These are phyloP conservation scores for Meira miltonrushii DNA, from an alignment of 1,284 basidiomycete genomes.

Conservation along the genomic window DNA sequence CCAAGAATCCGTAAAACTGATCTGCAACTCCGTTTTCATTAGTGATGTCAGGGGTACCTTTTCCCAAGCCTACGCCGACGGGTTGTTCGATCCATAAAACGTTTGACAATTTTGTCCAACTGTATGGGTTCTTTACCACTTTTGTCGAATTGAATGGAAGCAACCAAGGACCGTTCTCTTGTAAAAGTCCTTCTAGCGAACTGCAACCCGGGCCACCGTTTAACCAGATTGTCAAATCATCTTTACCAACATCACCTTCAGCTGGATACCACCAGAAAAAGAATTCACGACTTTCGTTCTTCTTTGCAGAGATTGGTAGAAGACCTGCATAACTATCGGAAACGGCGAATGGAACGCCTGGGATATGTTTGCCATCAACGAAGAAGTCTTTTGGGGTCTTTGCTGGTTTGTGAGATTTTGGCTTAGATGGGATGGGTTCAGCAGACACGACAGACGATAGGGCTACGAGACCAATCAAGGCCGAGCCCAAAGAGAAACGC, in stretches of 20 bases:
- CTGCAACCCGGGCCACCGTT: slow-evolving; percentile 65
- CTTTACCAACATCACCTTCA: slow-evolving; percentile 64
- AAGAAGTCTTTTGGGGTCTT: slow-evolving; percentile 6
- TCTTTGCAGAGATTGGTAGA: slow-evolving; percentile 24
- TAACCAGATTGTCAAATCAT: slow-evolving; percentile 67
- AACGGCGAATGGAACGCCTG: slow-evolving; percentile 32
- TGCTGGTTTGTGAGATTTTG: not conserved
- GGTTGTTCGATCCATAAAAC: slow-evolving; percentile 80
- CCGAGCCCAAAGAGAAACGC: not conserved
- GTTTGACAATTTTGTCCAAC: slow-evolving; percentile 71
- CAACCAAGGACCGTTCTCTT: slow-evolving; percentile 71
- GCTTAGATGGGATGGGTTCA: no score
- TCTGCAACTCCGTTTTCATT: slow-evolving; percentile 50
- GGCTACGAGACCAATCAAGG: not conserved
- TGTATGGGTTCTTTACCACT: slow-evolving; percentile 65
- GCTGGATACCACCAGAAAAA: slow-evolving; percentile 85
- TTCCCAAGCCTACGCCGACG: slow-evolving; percentile 73
- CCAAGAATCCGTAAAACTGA: slow-evolving; percentile 50
- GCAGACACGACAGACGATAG: not conserved
- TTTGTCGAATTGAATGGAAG: slow-evolving; percentile 66
- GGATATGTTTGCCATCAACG: slow-evolving; percentile 20
- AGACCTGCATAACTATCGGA: slow-evolving; percentile 37
- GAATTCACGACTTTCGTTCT: slow-evolving; percentile 55
- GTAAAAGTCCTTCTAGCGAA: slow-evolving; percentile 68
- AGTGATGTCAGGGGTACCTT: slow-evolving; percentile 64